Evolutionary conservation across 768 basidiomycete species (phyloP).

Genomic region (Daedaleopsis sinensis): DNA sequence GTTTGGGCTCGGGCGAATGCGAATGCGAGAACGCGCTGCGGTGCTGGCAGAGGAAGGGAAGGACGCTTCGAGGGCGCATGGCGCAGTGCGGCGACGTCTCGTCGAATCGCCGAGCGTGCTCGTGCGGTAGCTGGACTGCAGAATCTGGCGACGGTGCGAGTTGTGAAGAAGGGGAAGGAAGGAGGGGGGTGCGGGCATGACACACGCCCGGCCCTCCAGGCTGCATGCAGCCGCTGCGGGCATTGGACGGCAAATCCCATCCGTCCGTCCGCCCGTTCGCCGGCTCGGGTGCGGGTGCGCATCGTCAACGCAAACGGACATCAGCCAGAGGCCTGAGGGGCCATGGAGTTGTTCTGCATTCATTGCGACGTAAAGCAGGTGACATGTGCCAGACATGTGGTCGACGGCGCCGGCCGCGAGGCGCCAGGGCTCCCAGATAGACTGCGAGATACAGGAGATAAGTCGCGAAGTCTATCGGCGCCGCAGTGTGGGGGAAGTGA

Average conservation of each 20-base stretch:
- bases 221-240: not conserved
- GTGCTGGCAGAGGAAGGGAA: too few species aligned
- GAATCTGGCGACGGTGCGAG: not conserved
- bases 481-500: constrained; percentile 13
- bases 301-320: not conserved
- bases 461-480: constrained; percentile 15
- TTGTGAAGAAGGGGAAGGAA: not conserved
- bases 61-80: too few species aligned
- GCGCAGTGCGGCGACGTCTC: too few species aligned
- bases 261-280: not conserved
- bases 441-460: constrained; percentile 21
- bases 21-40: too few species aligned
- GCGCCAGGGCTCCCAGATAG: constrained; percentile 8
- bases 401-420: not conserved
- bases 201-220: not conserved
- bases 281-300: too few species aligned
- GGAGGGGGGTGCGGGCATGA: too few species aligned
- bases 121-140: too few species aligned
- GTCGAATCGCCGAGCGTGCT: too few species aligned
- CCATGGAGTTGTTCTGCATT: not conserved
- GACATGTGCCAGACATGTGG: not conserved
- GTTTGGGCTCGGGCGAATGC: too few species aligned
- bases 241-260: not conserved
- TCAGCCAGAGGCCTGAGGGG: not conserved
- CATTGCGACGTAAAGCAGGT: not conserved